Evolutionary conservation across 176 grass and related monocot genomes (phyloP).

Genomic region (Juncus effusus): DNA sequence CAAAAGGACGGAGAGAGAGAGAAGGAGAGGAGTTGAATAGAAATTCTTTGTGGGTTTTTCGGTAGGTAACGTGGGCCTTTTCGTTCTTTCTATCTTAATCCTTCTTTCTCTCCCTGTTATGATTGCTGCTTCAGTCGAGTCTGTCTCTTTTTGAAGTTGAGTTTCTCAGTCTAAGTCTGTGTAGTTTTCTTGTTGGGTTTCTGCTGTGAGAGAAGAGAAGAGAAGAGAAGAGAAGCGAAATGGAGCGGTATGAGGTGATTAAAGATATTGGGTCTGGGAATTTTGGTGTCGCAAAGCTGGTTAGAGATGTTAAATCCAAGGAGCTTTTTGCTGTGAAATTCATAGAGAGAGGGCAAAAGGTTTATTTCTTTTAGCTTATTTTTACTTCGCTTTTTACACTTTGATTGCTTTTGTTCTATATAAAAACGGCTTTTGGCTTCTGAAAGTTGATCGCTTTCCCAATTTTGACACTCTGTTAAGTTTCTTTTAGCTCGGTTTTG

Average conservation of each 20-base stretch:
- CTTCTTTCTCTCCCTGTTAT: constrained; percentile 11
- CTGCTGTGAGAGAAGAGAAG: not conserved
- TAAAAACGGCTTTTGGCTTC: not conserved
- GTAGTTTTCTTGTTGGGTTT: not conserved
- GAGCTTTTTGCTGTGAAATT: constrained; percentile 85
- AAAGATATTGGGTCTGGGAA: constrained; percentile 92
- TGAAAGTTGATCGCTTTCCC: not conserved
- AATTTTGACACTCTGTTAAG: constrained; percentile 15
- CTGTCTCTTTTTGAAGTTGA: too few relatives aligned
- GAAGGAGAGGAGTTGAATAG: not conserved
- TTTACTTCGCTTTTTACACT: not conserved
- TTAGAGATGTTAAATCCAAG: constrained; percentile 73
- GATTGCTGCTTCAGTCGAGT: not conserved
- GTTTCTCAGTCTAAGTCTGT: not conserved
- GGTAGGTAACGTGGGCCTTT: not conserved
- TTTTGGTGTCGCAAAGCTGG: constrained; percentile 91
- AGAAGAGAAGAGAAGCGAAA: constrained; percentile 8
- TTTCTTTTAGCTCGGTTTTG: constrained; percentile 9
- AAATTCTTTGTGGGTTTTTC: constrained; percentile 19
- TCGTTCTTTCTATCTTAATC: constrained; percentile 1
- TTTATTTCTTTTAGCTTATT: constrained; percentile 9
- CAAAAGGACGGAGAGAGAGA: too few relatives aligned
- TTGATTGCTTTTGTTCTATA: not conserved
- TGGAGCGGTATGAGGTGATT: constrained; percentile 93
- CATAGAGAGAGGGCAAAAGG: constrained; percentile 96